These are phyloP conservation scores for Sporothrix luriei DNA, from an alignment of 2,329 filamentous ascomycete species.

Conservation along the genomic window DNA sequence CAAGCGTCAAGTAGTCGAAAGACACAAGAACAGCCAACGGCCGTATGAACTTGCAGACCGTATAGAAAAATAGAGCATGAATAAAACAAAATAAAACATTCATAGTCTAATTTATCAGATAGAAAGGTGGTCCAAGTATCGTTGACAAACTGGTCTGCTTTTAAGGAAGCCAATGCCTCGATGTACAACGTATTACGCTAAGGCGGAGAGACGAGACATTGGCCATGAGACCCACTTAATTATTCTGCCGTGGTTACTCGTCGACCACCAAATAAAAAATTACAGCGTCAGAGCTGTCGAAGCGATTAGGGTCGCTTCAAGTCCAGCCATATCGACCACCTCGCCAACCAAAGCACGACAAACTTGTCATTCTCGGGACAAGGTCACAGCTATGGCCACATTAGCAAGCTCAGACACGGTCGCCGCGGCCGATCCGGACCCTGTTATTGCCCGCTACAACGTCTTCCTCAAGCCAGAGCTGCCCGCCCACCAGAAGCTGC, in stretches of 20 bases:
- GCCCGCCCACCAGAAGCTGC: slow-evolving; percentile 64
- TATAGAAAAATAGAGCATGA: too few relatives aligned
- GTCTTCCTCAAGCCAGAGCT: slow-evolving; percentile 80
- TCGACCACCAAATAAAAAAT: slow-evolving; percentile 24
- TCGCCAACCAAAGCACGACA: not conserved
- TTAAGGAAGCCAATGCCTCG: not conserved
- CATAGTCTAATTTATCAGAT: too few relatives aligned
- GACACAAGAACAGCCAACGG: too few relatives aligned
- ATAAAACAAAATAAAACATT: too few relatives aligned
- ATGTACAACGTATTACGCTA: not conserved
- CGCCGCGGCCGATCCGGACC: slow-evolving; percentile 57
- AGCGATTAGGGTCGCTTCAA: not conserved
- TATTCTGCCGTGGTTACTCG: slow-evolving; percentile 23
- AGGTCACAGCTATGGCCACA: not conserved
- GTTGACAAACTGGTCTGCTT: too few relatives aligned
- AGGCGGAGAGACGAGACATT: not conserved
- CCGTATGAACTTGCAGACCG: too few relatives aligned
- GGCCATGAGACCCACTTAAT: not conserved
- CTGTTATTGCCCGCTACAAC: slow-evolving; percentile 74
- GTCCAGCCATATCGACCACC: not conserved
- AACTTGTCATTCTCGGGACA: not conserved
- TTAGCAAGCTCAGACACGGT: not conserved
- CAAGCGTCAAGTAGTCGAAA: too few relatives aligned
- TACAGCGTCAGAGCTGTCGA: slow-evolving; percentile 9
- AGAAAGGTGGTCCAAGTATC: too few relatives aligned